These are phyloP conservation scores for Lignosus rhinocerotis DNA, from an alignment of 1,284 basidiomycete genomes.

Conservation along the genomic window DNA sequence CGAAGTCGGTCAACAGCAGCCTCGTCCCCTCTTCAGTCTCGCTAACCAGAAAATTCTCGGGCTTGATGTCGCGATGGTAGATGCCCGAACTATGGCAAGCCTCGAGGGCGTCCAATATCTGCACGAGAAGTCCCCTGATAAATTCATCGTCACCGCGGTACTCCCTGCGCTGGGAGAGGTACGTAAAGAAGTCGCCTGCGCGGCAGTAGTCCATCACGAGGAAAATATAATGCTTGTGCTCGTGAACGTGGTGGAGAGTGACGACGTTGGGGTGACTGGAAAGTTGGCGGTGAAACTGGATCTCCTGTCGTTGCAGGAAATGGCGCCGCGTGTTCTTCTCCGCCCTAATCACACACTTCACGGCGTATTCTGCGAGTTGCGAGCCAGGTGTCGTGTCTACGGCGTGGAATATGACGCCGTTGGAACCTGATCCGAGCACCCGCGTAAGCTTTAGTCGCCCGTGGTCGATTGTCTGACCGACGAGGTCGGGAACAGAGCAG, in stretches of 20 bases:
- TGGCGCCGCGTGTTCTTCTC: constrained; percentile 35
- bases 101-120: constrained; percentile 64
- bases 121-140: constrained; percentile 45
- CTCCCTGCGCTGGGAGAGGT: constrained; percentile 22
- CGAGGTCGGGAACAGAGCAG: constrained; percentile 24
- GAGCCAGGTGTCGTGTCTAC: constrained; percentile 48
- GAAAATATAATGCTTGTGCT: constrained; percentile 55
- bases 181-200: constrained; percentile 33
- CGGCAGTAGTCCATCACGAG: constrained; percentile 68
- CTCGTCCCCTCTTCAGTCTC: constrained; percentile 38
- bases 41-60: constrained; percentile 70
- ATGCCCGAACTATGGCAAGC: constrained; percentile 61
- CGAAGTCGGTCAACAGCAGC: constrained; percentile 68
- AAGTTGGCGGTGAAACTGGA: constrained; percentile 53
- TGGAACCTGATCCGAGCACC: constrained; percentile 87
- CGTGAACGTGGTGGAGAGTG: constrained; percentile 63
- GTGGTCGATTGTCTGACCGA: constrained; percentile 72
- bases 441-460: constrained; percentile 79
- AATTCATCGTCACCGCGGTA: constrained; percentile 28
- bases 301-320: constrained; percentile 47
- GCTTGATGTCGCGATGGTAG: constrained; percentile 74
- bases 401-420: constrained; percentile 92
- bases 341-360: constrained; percentile 33
- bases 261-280: constrained; percentile 52
- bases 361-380: constrained; percentile 29